Base-by-base conservation (phyloP, 805 yeast species). In the Wickerhamiella kurtzmanii region DNA sequence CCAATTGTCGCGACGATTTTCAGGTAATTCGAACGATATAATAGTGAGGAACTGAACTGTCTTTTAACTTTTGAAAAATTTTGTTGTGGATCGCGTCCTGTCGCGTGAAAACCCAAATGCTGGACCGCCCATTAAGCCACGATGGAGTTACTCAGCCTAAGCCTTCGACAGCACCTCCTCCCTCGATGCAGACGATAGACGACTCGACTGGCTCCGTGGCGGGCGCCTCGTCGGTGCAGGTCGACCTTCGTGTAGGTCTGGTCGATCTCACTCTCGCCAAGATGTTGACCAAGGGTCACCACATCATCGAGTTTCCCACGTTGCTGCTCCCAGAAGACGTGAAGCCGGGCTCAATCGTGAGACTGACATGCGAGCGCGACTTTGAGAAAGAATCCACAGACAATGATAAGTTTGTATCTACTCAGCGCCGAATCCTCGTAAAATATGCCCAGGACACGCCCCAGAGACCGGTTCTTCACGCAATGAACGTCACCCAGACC, bases 221-320 rank as follows among this genome's bases (percentile, higher is more conserved):
- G 54, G 15, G 13, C 9, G 37, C 37, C 16, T 28, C 55, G 36
- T 32, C 48, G 85, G 94, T 87, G 28, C 92, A 86, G 65, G 96
- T 88, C 9, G 81, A 94, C 39, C 73, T 89, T 36, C 88, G 96
- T 0, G 96, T 92, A 18, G 98, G 97, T 43, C 88, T 88, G 67
- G 72, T 89, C 41, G 98, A 92, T 62, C 95, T 96, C 11, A 87
- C 96, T 2, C 70, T 92, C 62, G 97, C 97, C 25, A 71, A 92
- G 42, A 71, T 92, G 41, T 74, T 94, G 36, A 89, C 98, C 17
- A 76, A 81, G 48, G 92, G 89, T 62, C 97, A 89, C 63, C 95
- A 88, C 61, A 72, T 89, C 51, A 88, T 92, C 53, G 98, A 92
- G 60, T 92, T 89, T 58, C 98, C 98, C n/a, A 86, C 97, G 2